phyloP scores from a whole-genome alignment of 768 basidiomycete species.

The Lyophyllum decastes region DNA sequence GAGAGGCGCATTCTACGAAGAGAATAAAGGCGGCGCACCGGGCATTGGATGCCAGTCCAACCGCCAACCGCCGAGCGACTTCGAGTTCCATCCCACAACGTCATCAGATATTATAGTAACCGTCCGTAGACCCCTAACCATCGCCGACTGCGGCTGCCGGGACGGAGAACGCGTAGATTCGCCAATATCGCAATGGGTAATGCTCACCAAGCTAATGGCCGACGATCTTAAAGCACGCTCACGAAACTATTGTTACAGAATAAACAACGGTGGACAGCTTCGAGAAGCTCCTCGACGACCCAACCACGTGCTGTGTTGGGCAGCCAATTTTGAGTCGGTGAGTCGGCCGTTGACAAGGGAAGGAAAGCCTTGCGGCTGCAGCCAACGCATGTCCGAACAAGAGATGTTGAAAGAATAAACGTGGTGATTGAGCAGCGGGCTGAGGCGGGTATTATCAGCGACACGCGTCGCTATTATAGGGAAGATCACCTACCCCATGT shows the following conservation, averaged over 20 bases:
- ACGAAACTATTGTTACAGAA: constrained; percentile 73
- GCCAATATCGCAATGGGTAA: no score
- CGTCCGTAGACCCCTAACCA: no score
- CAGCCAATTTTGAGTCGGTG: constrained; percentile 40
- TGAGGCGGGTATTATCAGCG: constrained; percentile 29
- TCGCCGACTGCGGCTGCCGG: no score
- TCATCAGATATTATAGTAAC: constrained; percentile 9
- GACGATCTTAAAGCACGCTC: constrained; percentile 45
- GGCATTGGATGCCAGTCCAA: background rate
- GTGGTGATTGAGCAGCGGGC: constrained; percentile 82
- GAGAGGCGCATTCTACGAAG: background rate
- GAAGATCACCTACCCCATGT: constrained; percentile 60
- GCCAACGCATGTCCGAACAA: constrained; percentile 78
- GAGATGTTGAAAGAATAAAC: constrained; percentile 76
- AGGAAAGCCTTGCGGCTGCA: constrained; percentile 81
- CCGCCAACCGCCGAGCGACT: background rate
- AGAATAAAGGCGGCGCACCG: background rate
- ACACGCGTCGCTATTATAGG: background rate
- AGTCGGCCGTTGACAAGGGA: constrained; percentile 44
- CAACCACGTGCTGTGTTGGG: constrained; percentile 55
- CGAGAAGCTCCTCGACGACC: constrained; percentile 64
- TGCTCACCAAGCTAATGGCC: no score
- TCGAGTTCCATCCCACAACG: constrained; percentile 2
- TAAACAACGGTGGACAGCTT: constrained; percentile 67
- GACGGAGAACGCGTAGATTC: no score